phyloP scores from a whole-genome alignment of 768 basidiomycete genomes.

The Leucocoprinus leucothites region DNA sequence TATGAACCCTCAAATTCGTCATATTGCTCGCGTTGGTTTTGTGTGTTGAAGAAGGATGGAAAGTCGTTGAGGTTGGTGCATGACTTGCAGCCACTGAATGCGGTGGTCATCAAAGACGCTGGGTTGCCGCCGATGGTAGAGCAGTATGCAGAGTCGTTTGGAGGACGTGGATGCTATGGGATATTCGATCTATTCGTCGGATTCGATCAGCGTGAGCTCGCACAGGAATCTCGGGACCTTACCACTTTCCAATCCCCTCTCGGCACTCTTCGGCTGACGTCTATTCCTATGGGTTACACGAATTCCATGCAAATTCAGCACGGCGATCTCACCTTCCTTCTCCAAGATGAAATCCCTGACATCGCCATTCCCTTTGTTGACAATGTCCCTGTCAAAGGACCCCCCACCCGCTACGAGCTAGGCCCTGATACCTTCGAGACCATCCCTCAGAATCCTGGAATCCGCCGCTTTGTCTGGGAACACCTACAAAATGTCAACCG shows the following conservation, averaged over 20 bases:
- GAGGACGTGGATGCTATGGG: conserved; percentile 26
- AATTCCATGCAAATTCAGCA: conserved; percentile 28
- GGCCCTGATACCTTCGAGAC: no score
- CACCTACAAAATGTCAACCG: no score
- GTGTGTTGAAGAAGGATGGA: no score
- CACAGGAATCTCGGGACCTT: conserved; percentile 25
- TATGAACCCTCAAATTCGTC: conserved; percentile 38
- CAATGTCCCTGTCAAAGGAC: conserved; percentile 23
- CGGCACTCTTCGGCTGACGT: conserved; percentile 23
- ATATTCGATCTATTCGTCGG: conserved; percentile 26
- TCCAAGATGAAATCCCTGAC: conserved; percentile 27
- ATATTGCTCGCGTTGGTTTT: conserved; percentile 40
- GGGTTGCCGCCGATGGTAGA: conserved; percentile 30
- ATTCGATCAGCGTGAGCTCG: conserved; percentile 29
- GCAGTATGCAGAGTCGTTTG: conserved; percentile 29
- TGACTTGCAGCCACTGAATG: conserved; percentile 34
- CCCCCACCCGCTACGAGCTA: no score
- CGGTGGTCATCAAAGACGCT: conserved; percentile 30
- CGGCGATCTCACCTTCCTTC: conserved; percentile 25
- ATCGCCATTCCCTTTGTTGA: conserved; percentile 21
- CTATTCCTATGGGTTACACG: no score
- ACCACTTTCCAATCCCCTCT: conserved; percentile 39
- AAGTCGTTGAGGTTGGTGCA: conserved; percentile 31
- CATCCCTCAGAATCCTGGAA: no score
- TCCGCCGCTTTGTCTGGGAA: no score